phyloP scores from a whole-genome alignment of 495 filamentous ascomycete species.

The Xylaria curta region DNA sequence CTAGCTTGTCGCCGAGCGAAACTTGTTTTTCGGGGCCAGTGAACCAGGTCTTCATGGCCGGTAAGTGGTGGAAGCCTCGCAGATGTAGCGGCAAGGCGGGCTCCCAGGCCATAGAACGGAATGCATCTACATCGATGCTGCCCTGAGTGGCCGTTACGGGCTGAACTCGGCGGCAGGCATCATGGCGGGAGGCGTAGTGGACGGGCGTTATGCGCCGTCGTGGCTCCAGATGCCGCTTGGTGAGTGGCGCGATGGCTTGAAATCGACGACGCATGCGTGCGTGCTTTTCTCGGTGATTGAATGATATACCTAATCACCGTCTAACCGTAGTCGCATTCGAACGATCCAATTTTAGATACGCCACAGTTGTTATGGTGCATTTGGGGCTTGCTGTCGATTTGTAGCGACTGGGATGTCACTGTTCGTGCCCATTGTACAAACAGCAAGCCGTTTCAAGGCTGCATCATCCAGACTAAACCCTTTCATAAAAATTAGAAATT shows the following conservation, averaged over 20 bases:
- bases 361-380: not conserved
- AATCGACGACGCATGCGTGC: not conserved
- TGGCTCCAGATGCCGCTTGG: not conserved
- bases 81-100: conserved; percentile 17
- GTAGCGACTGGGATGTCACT: too few relatives aligned
- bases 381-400: not conserved
- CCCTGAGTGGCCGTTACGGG: not conserved
- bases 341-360: not conserved
- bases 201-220: not conserved
- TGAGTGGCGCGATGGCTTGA: not conserved
- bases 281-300: not conserved
- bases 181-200: not conserved
- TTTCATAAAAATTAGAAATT: too few relatives aligned
- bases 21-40: not conserved
- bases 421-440: too few relatives aligned
- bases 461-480: not conserved
- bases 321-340: not conserved
- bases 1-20: not conserved
- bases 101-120: conserved; percentile 25
- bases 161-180: not conserved
- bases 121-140: conserved; percentile 8
- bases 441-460: not conserved
- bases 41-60: conserved; percentile 23
- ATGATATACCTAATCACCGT: not conserved
- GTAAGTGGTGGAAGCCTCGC: conserved; percentile 13